These are phyloP conservation scores for Diplodia sapinea DNA, from an alignment of 2,329 filamentous ascomycete genomes.

Conservation along the genomic window DNA sequence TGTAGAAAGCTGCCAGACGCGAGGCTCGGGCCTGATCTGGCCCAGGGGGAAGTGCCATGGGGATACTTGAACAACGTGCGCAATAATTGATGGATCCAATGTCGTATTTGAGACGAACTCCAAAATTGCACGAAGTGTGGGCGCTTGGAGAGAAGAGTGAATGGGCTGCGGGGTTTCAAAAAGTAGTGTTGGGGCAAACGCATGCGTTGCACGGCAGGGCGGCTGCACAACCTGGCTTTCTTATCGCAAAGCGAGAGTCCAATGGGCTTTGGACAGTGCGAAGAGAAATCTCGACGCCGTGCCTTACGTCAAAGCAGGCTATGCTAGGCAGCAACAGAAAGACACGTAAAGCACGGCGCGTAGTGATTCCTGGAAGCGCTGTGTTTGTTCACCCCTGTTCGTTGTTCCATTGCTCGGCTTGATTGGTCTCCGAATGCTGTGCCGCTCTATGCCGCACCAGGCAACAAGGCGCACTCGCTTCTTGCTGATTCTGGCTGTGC, in stretches of 20 bases:
- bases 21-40: slow-evolving; percentile 35
- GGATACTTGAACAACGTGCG: background rate
- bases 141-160: too few relatives aligned
- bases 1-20: slow-evolving; percentile 50
- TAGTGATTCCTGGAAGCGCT: too few relatives aligned
- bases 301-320: too few relatives aligned
- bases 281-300: too few relatives aligned
- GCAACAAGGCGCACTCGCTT: slow-evolving; percentile 13
- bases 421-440: background rate
- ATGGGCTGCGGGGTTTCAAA: background rate
- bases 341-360: too few relatives aligned
- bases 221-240: background rate
- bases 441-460: slow-evolving; percentile 15
- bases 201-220: background rate
- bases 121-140: too few relatives aligned
- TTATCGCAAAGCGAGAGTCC: too few relatives aligned
- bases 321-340: too few relatives aligned
- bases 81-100: background rate
- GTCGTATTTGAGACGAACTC: too few relatives aligned
- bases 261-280: too few relatives aligned
- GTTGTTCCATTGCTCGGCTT: background rate
- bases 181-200: background rate
- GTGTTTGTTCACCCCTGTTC: too few relatives aligned
- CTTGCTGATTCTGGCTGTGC: background rate
- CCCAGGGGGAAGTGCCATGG: background rate